phyloP scores from a whole-genome alignment of 2,329 filamentous ascomycete species.

The Trichoderma pleuroti region DNA sequence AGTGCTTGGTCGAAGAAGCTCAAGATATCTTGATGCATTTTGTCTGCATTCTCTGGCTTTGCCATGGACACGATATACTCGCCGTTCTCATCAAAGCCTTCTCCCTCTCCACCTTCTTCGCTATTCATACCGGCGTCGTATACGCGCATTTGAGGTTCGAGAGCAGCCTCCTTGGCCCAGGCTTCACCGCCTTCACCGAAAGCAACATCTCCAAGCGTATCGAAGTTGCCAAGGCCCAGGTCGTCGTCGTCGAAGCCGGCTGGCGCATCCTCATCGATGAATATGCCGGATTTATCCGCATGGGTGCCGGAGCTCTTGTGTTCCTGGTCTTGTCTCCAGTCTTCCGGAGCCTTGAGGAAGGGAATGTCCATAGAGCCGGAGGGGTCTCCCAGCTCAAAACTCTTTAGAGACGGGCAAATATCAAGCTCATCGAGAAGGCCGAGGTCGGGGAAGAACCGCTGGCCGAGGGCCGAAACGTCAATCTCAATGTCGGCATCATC shows the following conservation, averaged over 20 bases:
- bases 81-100: constrained; percentile 53
- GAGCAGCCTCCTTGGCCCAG: constrained; percentile 86
- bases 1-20: constrained; percentile 96
- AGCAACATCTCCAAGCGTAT: constrained; percentile 67
- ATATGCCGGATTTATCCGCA: constrained; percentile 72
- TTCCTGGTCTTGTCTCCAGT: constrained; percentile 71
- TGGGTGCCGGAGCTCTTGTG: constrained; percentile 51
- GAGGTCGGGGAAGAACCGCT: constrained; percentile 83
- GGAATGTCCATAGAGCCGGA: constrained; percentile 84
- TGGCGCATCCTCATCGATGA: constrained; percentile 82
- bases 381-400: constrained; percentile 84
- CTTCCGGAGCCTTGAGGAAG: constrained; percentile 83
- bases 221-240: constrained; percentile 67
- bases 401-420: constrained; percentile 91
- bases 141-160: constrained; percentile 81
- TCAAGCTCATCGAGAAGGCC: constrained; percentile 76
- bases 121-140: constrained; percentile 65
- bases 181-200: constrained; percentile 96
- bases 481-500: constrained; percentile 61
- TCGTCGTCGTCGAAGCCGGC: constrained; percentile 72
- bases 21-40: constrained; percentile 87
- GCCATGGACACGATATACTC: constrained; percentile 79
- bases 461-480: constrained; percentile 69
- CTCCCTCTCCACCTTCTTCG: constrained; percentile 37
- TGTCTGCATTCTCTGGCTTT: constrained; percentile 60